These are phyloP conservation scores for Nemania sp. DNA, from an alignment of 2,329 filamentous ascomycete species.

Conservation along the genomic window DNA sequence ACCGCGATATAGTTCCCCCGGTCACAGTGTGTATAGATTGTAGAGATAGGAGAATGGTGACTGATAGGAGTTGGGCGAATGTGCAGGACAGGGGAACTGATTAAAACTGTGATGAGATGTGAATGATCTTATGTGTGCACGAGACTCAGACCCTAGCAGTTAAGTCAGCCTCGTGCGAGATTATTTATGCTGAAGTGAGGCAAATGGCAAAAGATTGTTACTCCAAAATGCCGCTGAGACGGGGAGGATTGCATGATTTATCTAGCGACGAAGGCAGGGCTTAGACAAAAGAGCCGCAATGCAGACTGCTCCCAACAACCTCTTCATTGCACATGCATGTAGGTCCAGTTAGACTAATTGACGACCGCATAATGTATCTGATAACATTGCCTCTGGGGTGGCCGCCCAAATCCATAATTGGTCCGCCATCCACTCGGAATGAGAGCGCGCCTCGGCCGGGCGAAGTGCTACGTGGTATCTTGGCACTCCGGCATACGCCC, in stretches of 20 bases:
- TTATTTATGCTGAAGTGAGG: constrained; percentile 1
- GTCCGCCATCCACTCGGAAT: background rate
- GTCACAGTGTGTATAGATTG: too few species aligned
- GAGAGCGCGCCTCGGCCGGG: background rate
- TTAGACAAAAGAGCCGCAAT: constrained; percentile 10
- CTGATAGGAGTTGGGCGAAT: background rate
- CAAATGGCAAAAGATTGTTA: background rate
- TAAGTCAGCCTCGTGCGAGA: background rate
- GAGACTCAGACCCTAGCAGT: background rate
- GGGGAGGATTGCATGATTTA: background rate
- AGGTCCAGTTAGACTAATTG: background rate
- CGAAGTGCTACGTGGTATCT: constrained; percentile 7
- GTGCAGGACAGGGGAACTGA: background rate
- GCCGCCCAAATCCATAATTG: background rate
- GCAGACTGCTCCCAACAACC: too few species aligned
- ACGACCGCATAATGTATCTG: background rate
- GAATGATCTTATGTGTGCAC: constrained; percentile 3
- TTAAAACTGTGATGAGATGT: background rate
- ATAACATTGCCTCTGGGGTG: background rate
- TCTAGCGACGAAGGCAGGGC: background rate
- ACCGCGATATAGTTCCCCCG: background rate
- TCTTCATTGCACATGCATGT: too few species aligned
- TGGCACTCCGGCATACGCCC: constrained; percentile 10
- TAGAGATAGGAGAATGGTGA: too few species aligned
- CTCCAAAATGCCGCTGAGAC: background rate